phyloP scores from a whole-genome alignment of 495 filamentous ascomycete species.

The Penicillium lagena region DNA sequence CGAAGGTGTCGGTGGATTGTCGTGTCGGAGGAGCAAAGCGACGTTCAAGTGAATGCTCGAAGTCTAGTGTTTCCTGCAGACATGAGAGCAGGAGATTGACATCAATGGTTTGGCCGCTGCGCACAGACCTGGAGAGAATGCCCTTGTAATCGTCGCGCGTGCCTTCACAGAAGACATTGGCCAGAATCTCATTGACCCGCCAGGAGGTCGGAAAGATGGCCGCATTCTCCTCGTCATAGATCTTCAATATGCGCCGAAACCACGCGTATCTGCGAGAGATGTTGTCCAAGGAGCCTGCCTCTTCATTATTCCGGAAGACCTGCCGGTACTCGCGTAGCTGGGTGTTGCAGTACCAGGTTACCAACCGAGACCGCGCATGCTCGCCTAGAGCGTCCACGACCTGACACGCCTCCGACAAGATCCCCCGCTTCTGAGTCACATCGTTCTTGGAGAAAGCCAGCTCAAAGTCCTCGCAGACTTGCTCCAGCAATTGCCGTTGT shows the following conservation, averaged over 20 bases:
- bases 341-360: slow-evolving; percentile 98
- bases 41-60: slow-evolving; percentile 85
- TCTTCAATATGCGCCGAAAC: slow-evolving; percentile 94
- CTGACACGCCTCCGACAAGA: slow-evolving; percentile 78
- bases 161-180: slow-evolving; percentile 89
- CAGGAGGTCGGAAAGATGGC: slow-evolving; percentile 81
- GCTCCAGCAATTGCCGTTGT: slow-evolving; percentile 89
- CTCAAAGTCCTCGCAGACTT: slow-evolving; percentile 98
- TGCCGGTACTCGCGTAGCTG: slow-evolving; percentile 93
- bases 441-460: slow-evolving; percentile 89
- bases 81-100: slow-evolving; percentile 89
- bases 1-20: slow-evolving; percentile 87
- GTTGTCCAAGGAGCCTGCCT: slow-evolving; percentile 94
- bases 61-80: slow-evolving; percentile 93
- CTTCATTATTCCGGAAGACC: slow-evolving; percentile 92
- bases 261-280: slow-evolving; percentile 92
- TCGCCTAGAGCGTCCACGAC: slow-evolving; percentile 97
- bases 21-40: slow-evolving; percentile 74
- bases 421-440: slow-evolving; percentile 58
- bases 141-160: slow-evolving; percentile 93
- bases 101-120: slow-evolving; percentile 80
- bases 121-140: slow-evolving; percentile 81
- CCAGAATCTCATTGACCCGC: slow-evolving; percentile 86
- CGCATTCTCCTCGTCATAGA: slow-evolving; percentile 91
- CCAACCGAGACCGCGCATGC: slow-evolving; percentile 69